phyloP scores from a whole-genome alignment of 768 basidiomycete species.

The Leucosporidium creatinivorum region DNA sequence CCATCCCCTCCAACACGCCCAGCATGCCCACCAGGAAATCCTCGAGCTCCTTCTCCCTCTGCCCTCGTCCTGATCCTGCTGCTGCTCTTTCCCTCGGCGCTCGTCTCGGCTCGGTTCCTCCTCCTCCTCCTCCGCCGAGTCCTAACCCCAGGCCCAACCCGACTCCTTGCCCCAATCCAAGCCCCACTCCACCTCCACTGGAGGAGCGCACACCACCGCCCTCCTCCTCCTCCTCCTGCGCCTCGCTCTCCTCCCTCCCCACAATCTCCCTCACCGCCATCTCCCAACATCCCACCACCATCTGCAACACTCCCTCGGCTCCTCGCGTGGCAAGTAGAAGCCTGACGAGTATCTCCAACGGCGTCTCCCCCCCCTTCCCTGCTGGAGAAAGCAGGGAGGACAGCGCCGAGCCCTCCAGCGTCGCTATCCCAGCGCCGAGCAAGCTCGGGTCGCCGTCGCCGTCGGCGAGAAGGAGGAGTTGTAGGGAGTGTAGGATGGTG shows the following conservation, averaged over 20 bases:
- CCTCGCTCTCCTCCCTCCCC: background rate
- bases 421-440: background rate
- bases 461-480: no score
- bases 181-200: no score
- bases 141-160: background rate
- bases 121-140: background rate
- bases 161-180: background rate
- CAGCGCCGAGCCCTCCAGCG: background rate
- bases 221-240: no score
- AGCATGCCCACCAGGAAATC: background rate
- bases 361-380: background rate
- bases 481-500: background rate
- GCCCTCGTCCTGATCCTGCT: background rate
- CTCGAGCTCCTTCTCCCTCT: constrained; percentile 1
- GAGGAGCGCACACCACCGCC: no score
- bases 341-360: background rate
- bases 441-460: background rate
- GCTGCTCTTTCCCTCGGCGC: background rate
- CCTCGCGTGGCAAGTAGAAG: background rate
- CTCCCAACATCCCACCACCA: background rate
- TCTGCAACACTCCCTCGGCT: background rate
- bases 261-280: background rate
- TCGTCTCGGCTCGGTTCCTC: background rate
- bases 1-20: background rate
- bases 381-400: background rate